Evolutionary conservation across 371 early-diverging fungal genomes (phyloP).

Genomic region (Polyrhizophydium stewartii): DNA sequence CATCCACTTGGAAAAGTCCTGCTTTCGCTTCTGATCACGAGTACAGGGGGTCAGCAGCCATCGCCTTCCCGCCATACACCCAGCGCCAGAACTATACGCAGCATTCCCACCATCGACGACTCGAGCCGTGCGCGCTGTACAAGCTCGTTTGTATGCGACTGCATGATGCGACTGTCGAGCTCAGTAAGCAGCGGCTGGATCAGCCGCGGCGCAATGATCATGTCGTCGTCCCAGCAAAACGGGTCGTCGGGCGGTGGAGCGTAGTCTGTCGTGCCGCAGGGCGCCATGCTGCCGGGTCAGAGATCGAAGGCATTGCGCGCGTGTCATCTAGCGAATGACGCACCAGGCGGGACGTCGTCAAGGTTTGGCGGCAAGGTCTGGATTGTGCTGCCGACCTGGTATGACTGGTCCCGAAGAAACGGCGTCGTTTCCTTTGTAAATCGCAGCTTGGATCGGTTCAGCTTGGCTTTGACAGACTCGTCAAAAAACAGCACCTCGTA

Average conservation of each 20-base stretch:
- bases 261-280: not conserved
- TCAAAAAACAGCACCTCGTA: slow-evolving; percentile 76
- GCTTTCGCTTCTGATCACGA: slow-evolving; percentile 33
- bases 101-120: not conserved
- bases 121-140: slow-evolving; percentile 29
- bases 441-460: slow-evolving; percentile 71
- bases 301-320: not conserved
- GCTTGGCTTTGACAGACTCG: slow-evolving; percentile 74
- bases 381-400: slow-evolving; percentile 16
- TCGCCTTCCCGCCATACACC: too few relatives aligned
- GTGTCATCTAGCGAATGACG: not conserved
- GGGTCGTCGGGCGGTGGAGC: slow-evolving; percentile 13
- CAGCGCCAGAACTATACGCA: too few relatives aligned
- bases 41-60: not conserved
- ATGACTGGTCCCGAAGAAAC: slow-evolving; percentile 54
- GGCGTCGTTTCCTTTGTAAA: slow-evolving; percentile 75
- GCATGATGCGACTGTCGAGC: slow-evolving; percentile 43
- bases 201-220: slow-evolving; percentile 19
- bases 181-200: slow-evolving; percentile 36
- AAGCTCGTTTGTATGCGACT: slow-evolving; percentile 40
- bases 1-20: slow-evolving; percentile 49
- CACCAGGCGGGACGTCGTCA: not conserved
- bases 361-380: not conserved
- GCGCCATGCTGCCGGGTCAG: too few relatives aligned
- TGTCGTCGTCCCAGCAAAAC: slow-evolving; percentile 14